Conservation (phyloP, 1,139 yeast genomes). For the Hansenula sp. region DNA sequence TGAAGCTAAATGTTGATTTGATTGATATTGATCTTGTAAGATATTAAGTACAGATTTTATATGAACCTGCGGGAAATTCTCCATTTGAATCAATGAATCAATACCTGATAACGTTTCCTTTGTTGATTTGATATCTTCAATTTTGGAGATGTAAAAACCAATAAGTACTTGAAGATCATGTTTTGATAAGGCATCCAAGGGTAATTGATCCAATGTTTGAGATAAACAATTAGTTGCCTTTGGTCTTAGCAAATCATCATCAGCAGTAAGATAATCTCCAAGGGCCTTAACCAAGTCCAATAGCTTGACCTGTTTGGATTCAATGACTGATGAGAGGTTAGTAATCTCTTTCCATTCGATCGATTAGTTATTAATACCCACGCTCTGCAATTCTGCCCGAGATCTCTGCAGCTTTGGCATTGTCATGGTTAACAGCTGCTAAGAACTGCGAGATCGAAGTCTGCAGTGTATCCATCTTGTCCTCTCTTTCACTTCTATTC, state of each 20-base stretch:
- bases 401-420: slow-evolving; percentile 29
- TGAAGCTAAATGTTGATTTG: slow-evolving; percentile 61
- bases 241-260: slow-evolving; percentile 49
- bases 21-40: slow-evolving; percentile 47
- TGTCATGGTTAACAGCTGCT: slow-evolving; percentile 36
- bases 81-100: slow-evolving; percentile 45
- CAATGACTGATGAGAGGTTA: slow-evolving; percentile 15
- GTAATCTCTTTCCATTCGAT: too few species aligned
- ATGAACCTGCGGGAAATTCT: slow-evolving; percentile 33
- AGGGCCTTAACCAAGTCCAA: slow-evolving; percentile 50
- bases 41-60: slow-evolving; percentile 36
- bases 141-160: slow-evolving; percentile 59
- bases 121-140: slow-evolving; percentile 60
- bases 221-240: slow-evolving; percentile 59
- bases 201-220: slow-evolving; percentile 39
- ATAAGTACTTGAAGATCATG: slow-evolving; percentile 69
- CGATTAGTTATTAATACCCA: slow-evolving; percentile 9
- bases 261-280: slow-evolving; percentile 66
- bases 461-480: slow-evolving; percentile 6
- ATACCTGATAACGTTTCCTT: slow-evolving; percentile 55
- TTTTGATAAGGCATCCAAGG: slow-evolving; percentile 38
- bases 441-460: slow-evolving; percentile 37
- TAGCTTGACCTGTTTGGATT: slow-evolving; percentile 36
- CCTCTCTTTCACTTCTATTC: too few species aligned
- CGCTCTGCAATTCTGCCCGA: slow-evolving; percentile 27